Evolutionary conservation across 2,329 filamentous ascomycete species (phyloP).

Genomic region (Colletotrichum siamense): DNA sequence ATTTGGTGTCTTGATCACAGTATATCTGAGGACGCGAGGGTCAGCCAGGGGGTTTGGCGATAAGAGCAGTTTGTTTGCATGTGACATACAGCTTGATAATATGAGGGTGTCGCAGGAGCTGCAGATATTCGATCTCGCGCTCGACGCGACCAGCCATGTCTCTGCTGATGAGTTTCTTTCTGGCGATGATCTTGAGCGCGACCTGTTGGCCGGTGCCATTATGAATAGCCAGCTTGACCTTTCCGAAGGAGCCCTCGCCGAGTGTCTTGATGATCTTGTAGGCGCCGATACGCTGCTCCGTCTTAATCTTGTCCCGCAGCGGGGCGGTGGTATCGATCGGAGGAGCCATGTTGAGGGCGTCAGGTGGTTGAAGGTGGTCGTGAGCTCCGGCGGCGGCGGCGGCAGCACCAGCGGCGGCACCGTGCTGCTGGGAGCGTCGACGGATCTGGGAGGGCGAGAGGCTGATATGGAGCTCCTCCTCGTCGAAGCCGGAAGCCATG

Average conservation of each 20-base stretch:
- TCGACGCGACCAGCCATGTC: conserved; percentile 99
- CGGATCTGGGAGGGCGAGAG: conserved; percentile 62
- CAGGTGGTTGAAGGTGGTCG: conserved; percentile 27
- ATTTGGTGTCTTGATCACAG: conserved; percentile 90
- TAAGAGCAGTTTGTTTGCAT: not conserved
- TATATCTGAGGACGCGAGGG: conserved; percentile 66
- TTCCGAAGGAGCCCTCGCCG: conserved; percentile 96
- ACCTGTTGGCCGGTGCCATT: conserved; percentile 93
- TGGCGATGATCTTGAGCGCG: conserved; percentile 95
- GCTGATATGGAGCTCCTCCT: conserved; percentile 82
- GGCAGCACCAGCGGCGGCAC: conserved; percentile 13
- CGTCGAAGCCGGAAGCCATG: conserved; percentile 70
- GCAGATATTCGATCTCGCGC: conserved; percentile 96
- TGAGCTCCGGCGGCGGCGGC: conserved; percentile 24
- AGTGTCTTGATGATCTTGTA: conserved; percentile 91
- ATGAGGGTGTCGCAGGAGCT: conserved; percentile 93
- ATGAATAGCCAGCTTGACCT: conserved; percentile 96
- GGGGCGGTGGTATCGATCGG: conserved; percentile 23
- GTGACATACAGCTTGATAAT: conserved; percentile 91
- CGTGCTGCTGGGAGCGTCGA: conserved; percentile 38
- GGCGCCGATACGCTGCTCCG: conserved; percentile 86
- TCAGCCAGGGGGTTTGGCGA: not conserved
- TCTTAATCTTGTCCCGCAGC: conserved; percentile 57
- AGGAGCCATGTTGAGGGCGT: conserved; percentile 38
- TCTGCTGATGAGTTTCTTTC: conserved; percentile 93